Percentiles rank a stretch among this genome's conserved stretches.
phyloP scores from a whole-genome alignment of 306 rosid species.

The Fagus sylvatica region DNA sequence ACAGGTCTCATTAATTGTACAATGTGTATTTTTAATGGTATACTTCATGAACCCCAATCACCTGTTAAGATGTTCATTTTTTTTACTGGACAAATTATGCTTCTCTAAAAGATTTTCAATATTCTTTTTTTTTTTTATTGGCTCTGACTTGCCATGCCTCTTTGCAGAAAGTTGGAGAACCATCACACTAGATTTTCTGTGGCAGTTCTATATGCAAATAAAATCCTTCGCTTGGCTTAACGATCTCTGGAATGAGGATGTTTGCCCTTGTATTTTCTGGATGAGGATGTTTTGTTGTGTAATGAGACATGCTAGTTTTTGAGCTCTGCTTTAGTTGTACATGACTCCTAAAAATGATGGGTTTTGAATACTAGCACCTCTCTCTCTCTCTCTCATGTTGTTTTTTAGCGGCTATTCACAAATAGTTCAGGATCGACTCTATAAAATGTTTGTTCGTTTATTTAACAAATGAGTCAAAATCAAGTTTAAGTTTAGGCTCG shows the following conservation, averaged over 20 bases:
- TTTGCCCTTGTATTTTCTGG: background rate
- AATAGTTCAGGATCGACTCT: no score
- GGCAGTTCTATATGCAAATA: slow-evolving; percentile 9
- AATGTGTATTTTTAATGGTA: background rate
- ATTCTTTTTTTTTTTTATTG: background rate
- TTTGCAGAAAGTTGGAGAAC: slow-evolving; percentile 54
- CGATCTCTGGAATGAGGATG: background rate
- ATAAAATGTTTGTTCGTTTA: no score
- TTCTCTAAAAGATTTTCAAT: background rate
- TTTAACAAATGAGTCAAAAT: no score
- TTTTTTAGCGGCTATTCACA: no score
- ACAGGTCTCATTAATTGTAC: background rate
- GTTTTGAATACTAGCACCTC: background rate
- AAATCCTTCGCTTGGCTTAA: background rate
- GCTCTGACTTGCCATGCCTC: slow-evolving; percentile 13
- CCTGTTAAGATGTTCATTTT: background rate
- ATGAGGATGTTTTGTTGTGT: background rate
- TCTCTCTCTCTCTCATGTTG: background rate
- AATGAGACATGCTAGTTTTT: background rate
- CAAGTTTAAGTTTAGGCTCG: no score
- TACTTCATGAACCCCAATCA: slow-evolving; percentile 3
- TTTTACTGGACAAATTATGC: background rate
- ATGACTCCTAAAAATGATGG: background rate
- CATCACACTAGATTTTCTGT: slow-evolving; percentile 28
- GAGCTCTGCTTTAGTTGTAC: background rate